Conservation (phyloP, 208 protist genomes). For the Strigomonas culicis region DNA sequence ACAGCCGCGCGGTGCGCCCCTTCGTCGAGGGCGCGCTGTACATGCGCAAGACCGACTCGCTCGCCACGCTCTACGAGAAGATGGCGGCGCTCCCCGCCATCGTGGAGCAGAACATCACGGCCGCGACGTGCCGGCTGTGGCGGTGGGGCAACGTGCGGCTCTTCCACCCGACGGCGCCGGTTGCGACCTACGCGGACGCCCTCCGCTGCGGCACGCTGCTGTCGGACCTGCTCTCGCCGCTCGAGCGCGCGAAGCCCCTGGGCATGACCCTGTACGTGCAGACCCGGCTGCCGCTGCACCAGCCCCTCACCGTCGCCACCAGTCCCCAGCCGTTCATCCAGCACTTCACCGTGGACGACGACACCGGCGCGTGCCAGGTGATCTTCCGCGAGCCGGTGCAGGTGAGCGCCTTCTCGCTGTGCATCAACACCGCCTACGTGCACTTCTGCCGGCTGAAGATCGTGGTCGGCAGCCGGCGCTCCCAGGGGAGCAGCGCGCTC, state of each 20-base stretch:
- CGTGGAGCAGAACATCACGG: conserved; percentile 21
- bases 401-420: conserved; percentile 15
- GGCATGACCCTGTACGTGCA: conserved; percentile 53
- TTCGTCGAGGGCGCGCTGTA: conserved; percentile 42
- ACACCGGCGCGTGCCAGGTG: conserved; percentile 7
- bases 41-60: conserved; percentile 41
- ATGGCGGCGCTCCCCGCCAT: conserved; percentile 34
- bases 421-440: conserved; percentile 10
- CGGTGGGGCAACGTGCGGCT: conserved; percentile 18
- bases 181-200: conserved; percentile 33
- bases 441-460: conserved; percentile 24
- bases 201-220: conserved; percentile 8
- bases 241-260: conserved; percentile 24
- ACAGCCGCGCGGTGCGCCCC: conserved; percentile 19
- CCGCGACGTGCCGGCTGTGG: conserved; percentile 46
- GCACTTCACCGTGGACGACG: conserved; percentile 3
- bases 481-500: conserved; percentile 5
- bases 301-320: conserved; percentile 7
- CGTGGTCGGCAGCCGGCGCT: neutral
- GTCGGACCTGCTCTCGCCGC: conserved; percentile 19
- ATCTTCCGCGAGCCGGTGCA: conserved; percentile 13
- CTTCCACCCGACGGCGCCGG: conserved; percentile 25
- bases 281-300: conserved; percentile 22
- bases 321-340: conserved; percentile 7
- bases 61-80: conserved; percentile 43